Evolutionary conservation across 495 filamentous ascomycete genomes (phyloP).

Genomic region (Penicillium ucsense): DNA sequence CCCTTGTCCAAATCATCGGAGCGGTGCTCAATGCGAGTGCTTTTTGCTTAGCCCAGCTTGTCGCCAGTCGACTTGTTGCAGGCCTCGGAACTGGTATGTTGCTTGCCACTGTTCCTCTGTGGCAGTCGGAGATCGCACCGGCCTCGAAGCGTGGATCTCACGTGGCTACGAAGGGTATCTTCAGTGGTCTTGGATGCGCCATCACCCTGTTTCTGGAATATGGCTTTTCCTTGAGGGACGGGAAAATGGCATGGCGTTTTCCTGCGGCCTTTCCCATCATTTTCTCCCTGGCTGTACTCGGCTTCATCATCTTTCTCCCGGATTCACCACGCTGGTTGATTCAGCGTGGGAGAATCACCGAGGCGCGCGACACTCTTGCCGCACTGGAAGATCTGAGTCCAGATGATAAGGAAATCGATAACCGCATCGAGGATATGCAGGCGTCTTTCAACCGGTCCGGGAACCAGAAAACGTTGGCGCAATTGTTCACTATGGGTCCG

Average conservation of each 20-base stretch:
- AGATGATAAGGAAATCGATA: constrained; percentile 12
- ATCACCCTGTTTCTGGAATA: constrained; percentile 44
- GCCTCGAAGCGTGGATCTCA: constrained; percentile 48
- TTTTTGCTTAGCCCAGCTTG: constrained; percentile 44
- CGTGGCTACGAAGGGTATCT: constrained; percentile 47
- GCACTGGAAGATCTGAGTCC: constrained; percentile 29
- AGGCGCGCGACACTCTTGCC: constrained; percentile 26
- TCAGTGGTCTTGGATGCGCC: constrained; percentile 49
- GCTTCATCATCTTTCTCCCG: constrained; percentile 29
- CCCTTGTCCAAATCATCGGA: constrained; percentile 45
- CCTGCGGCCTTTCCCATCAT: constrained; percentile 39
- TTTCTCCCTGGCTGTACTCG: constrained; percentile 12
- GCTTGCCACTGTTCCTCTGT: constrained; percentile 51
- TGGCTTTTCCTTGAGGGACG: constrained; percentile 37
- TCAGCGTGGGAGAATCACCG: constrained; percentile 19
- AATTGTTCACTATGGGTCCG: constrained; percentile 12
- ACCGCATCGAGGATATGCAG: constrained; percentile 13
- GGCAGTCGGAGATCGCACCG: constrained; percentile 53
- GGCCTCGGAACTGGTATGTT: constrained; percentile 52
- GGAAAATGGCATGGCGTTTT: constrained; percentile 37
- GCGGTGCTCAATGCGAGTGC: constrained; percentile 46
- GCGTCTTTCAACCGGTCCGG: constrained; percentile 8
- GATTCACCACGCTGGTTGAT: constrained; percentile 40
- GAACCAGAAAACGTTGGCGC: constrained; percentile 1
- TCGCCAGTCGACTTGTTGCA: constrained; percentile 43